A percentile compares a stretch with the other conserved stretches of the same genome.
These are phyloP conservation scores for Leishmania guyanensis DNA, from an alignment of 208 protist genomes.

Conservation along the genomic window DNA sequence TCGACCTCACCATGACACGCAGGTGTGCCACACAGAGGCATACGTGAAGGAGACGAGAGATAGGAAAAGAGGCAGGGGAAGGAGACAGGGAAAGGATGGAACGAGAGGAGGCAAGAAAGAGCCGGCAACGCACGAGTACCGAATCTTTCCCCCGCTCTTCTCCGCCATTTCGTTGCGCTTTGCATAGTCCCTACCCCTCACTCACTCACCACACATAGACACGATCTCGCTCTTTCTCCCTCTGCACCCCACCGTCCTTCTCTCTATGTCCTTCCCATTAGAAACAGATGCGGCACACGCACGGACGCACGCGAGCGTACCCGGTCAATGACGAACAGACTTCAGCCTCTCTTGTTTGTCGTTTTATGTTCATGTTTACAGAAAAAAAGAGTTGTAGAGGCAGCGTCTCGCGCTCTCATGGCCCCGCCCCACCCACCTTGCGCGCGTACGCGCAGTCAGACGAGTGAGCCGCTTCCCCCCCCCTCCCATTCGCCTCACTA, in stretches of 20 bases:
- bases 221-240: neutral
- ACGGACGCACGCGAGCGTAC: neutral
- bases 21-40: slow-evolving; percentile 3
- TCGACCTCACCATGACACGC: neutral
- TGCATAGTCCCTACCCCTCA: neutral
- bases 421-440: too few relatives aligned
- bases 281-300: neutral
- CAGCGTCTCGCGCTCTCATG: neutral
- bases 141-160: neutral
- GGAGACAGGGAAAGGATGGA: neutral
- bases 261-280: neutral
- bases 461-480: neutral
- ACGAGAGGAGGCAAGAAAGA: neutral
- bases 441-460: neutral
- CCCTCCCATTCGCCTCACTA: neutral
- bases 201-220: neutral
- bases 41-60: neutral
- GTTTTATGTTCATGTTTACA: slow-evolving; percentile 17
- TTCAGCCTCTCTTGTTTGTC: slow-evolving; percentile 13
- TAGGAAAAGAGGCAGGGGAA: neutral
- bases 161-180: neutral
- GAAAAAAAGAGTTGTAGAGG: slow-evolving; percentile 19
- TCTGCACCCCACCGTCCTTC: neutral
- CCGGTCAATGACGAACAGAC: neutral
- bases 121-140: neutral